Percentiles rank a stretch among this genome's conserved stretches.
These are phyloP conservation scores for Wallacemonas rigidus DNA, from an alignment of 208 protist species.

Conservation along the genomic window DNA sequence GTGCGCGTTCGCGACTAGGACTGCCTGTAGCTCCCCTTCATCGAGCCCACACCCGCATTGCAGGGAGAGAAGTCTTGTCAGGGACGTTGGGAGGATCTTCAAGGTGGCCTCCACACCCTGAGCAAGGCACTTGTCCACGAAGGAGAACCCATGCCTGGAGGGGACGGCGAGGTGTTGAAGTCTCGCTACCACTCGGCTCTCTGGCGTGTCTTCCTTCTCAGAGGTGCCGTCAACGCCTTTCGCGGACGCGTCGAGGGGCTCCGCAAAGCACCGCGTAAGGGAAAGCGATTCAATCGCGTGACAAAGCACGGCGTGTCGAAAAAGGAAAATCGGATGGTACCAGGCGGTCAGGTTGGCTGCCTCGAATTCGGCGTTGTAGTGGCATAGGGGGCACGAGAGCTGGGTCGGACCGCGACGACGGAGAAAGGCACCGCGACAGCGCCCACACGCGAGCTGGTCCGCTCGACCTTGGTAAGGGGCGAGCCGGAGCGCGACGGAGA, in stretches of 20 bases:
- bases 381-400: slow-evolving; percentile 62
- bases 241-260: slow-evolving; percentile 18
- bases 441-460: slow-evolving; percentile 58
- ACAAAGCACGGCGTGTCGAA: slow-evolving; percentile 57
- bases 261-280: slow-evolving; percentile 44
- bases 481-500: slow-evolving; percentile 42
- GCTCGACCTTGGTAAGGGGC: slow-evolving; percentile 28
- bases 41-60: slow-evolving; percentile 55
- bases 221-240: neutral
- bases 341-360: slow-evolving; percentile 33
- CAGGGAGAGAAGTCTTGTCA: slow-evolving; percentile 37
- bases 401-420: slow-evolving; percentile 30
- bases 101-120: slow-evolving; percentile 57
- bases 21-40: slow-evolving; percentile 25
- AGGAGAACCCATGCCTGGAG: slow-evolving; percentile 23
- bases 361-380: slow-evolving; percentile 79
- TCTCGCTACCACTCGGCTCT: slow-evolving; percentile 9
- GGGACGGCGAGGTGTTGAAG: slow-evolving; percentile 36
- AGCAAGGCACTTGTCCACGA: slow-evolving; percentile 43
- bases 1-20: slow-evolving; percentile 50
- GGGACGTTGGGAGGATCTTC: slow-evolving; percentile 32
- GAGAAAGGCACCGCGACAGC: slow-evolving; percentile 52
- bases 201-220: neutral
- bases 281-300: slow-evolving; percentile 62
- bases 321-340: slow-evolving; percentile 63